Conservation (phyloP, 2,329 filamentous ascomycete species). For the Pseudonectria buxi region DNA sequence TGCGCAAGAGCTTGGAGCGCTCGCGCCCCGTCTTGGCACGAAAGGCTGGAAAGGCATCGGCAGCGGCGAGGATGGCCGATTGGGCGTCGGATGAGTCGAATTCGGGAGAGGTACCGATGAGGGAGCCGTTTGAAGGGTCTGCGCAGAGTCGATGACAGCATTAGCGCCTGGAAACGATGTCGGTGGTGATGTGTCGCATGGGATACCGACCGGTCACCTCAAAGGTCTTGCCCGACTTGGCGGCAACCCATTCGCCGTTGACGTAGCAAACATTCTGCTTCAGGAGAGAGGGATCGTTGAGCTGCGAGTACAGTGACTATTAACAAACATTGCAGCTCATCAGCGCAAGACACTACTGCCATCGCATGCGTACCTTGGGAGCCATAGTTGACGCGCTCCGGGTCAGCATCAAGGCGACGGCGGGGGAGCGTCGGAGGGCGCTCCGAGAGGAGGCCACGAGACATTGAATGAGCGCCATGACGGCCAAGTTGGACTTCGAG, state of each 20-base stretch:
- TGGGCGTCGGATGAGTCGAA: conserved; percentile 73
- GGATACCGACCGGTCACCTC: conserved; percentile 60
- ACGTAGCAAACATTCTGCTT: conserved; percentile 79
- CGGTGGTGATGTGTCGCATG: conserved; percentile 1
- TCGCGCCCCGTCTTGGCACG: conserved; percentile 66
- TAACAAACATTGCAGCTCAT: background rate
- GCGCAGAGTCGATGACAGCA: conserved; percentile 1
- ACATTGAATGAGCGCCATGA: conserved; percentile 27
- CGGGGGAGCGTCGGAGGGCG: conserved; percentile 24
- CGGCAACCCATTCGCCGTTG: conserved; percentile 86
- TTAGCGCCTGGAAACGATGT: background rate
- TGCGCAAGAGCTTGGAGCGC: conserved; percentile 65
- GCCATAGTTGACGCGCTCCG: conserved; percentile 42
- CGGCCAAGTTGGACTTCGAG: background rate
- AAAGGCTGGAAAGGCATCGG: conserved; percentile 66
- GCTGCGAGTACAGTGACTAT: conserved; percentile 40
- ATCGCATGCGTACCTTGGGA: conserved; percentile 32
- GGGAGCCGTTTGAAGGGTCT: conserved; percentile 77
- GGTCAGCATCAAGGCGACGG: conserved; percentile 20
- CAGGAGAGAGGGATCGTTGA: conserved; percentile 74
- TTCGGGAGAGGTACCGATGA: conserved; percentile 80
- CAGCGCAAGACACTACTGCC: background rate
- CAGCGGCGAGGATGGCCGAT: conserved; percentile 76
- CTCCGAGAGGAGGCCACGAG: conserved; percentile 22
- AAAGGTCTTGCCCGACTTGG: conserved; percentile 85